A percentile compares a stretch with the other conserved stretches of the same genome.
Conservation (phyloP, 768 basidiomycete species). For the Russula compacta region DNA sequence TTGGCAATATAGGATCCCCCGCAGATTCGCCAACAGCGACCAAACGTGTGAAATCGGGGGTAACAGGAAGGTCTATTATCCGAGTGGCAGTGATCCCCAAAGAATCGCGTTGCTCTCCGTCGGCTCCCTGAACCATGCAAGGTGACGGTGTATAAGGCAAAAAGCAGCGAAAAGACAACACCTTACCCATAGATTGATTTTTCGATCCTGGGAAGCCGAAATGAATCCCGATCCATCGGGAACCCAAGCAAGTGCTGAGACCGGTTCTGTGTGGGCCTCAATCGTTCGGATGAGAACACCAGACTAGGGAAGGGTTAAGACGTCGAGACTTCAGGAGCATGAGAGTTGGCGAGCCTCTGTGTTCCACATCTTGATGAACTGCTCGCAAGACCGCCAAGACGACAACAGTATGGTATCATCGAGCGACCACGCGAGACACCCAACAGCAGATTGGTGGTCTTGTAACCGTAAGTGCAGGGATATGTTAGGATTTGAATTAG, state of each 20-base stretch:
- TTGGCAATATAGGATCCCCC: conserved; percentile 21
- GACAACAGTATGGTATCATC: conserved; percentile 82
- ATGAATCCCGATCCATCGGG: conserved; percentile 86
- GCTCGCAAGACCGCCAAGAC: conserved; percentile 74
- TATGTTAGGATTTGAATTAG: conserved; percentile 40
- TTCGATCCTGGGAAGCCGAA: conserved; percentile 79
- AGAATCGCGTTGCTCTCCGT: conserved; percentile 60
- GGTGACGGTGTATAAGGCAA: conserved; percentile 6
- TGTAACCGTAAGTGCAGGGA: conserved; percentile 50
- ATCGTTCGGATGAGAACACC: conserved; percentile 61
- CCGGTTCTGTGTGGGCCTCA: conserved; percentile 68
- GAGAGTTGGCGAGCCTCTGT: conserved; percentile 47
- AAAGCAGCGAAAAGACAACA: conserved; percentile 3
- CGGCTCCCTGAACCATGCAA: conserved; percentile 45
- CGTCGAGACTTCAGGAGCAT: conserved; percentile 13
- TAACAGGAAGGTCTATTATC: conserved; percentile 77
- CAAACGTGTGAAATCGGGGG: conserved; percentile 75
- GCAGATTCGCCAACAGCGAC: conserved; percentile 70
- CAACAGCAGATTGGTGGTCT: conserved; percentile 74
- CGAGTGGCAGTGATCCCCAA: conserved; percentile 70
- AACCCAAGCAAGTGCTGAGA: conserved; percentile 81
- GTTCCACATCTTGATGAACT: conserved; percentile 83
- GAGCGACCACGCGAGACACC: conserved; percentile 85
- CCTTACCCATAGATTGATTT: conserved; percentile 75
- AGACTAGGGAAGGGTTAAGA: conserved; percentile 38